These are phyloP conservation scores for Aureobasidium sp. DNA, from an alignment of 2,329 filamentous ascomycete species.

Conservation along the genomic window DNA sequence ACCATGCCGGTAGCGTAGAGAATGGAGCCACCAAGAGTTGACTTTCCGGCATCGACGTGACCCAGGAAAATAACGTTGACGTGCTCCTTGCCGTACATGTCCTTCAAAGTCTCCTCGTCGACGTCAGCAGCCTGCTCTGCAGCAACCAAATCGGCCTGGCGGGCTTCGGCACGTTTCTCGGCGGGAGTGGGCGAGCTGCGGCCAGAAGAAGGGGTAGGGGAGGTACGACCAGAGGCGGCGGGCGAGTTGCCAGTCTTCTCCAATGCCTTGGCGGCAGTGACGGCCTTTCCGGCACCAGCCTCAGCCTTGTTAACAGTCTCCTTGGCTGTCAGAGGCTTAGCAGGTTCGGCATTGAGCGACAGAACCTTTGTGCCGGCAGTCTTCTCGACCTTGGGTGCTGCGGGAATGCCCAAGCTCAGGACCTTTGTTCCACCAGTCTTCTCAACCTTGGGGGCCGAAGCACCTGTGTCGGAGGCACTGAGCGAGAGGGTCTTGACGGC, in stretches of 20 bases:
- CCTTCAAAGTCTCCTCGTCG: slow-evolving; percentile 78
- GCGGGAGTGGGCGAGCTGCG: slow-evolving; percentile 65
- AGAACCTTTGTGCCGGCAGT: slow-evolving; percentile 60
- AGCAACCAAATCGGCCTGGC: slow-evolving; percentile 74
- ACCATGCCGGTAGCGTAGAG: slow-evolving; percentile 96
- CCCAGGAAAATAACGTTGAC: slow-evolving; percentile 97
- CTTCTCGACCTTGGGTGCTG: slow-evolving; percentile 47
- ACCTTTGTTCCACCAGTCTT: slow-evolving; percentile 56
- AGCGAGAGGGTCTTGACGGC: slow-evolving; percentile 52
- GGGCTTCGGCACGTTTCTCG: slow-evolving; percentile 43
- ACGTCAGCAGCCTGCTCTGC: slow-evolving; percentile 74
- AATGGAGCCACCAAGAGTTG: slow-evolving; percentile 87
- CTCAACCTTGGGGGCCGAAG: slow-evolving; percentile 49
- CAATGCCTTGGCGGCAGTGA: slow-evolving; percentile 80
- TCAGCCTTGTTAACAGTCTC: slow-evolving; percentile 38
- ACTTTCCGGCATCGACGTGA: slow-evolving; percentile 97
- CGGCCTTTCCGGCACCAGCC: slow-evolving; percentile 70
- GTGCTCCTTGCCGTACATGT: slow-evolving; percentile 91
- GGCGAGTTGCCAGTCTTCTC: slow-evolving; percentile 74
- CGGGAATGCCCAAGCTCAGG: slow-evolving; percentile 53
- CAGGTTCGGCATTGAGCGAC: slow-evolving; percentile 48
- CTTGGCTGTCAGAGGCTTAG: slow-evolving; percentile 35
- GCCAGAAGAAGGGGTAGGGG: slow-evolving; percentile 75
- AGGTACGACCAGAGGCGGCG: slow-evolving; percentile 60
- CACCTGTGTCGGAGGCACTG: slow-evolving; percentile 40